Base-by-base conservation (phyloP, 257 asterid species). In the Solanum chiquidenum region DNA sequence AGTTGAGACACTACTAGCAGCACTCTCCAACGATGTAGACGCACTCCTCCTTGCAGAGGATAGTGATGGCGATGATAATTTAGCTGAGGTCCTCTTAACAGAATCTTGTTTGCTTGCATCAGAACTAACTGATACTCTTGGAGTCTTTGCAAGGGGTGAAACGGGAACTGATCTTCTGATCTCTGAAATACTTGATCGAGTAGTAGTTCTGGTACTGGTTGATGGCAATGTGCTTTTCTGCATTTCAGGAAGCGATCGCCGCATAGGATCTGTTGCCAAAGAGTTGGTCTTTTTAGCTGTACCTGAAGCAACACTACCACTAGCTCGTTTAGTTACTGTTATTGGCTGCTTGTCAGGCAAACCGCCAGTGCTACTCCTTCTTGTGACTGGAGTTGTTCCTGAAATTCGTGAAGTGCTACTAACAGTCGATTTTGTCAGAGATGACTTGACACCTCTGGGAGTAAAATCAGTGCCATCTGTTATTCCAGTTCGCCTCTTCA, bases 341-440 rank as follows among this genome's bases (percentile, higher is more conserved):
- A 87, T 88, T 42, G 93, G 92, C 90, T 95, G 95, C 87, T 94
- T 97, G 85, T 93, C 96, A 33, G 98, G 97, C 66, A 95, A 90
- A 74, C 95, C 94, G 52, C 95, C 98, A 16, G 96, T 96, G 93
- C 98, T 96, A 91, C 91, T 95, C 93, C 98, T 91, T 93, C 99
- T 93, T 84, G 92, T 79, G 77, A n/a, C 92, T 49, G 96, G 94
- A 73, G 87, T 87, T 71, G 93, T 52, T 89, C 94, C 94, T 23
- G 93, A 92, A 87, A 90, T 89, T 66, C 97, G 94, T 23, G 92
- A 93, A 66, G 95, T 90, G 74, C 98, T 94, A 71, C 97, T 94
- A 75, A 88, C 34, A 68, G 98, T 94, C 60, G 99, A 95, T 92
- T 90, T 93, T 31, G 93, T 91, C 92, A 93, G 76, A 31, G 85